phyloP scores from a whole-genome alignment of 768 basidiomycete species.

The Hypsizygus marmoreus region DNA sequence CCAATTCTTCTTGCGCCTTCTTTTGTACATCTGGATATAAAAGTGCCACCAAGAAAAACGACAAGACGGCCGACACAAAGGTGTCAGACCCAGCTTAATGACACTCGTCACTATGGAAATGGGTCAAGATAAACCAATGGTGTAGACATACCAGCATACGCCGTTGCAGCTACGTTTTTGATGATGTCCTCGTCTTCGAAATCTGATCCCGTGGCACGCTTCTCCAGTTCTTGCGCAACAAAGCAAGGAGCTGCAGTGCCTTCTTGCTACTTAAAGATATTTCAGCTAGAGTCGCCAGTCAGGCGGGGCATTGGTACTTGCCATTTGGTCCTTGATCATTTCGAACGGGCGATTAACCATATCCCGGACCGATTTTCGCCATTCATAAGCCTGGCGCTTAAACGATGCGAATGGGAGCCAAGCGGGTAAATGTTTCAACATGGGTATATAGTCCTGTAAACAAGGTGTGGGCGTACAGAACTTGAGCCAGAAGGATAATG shows the following conservation, averaged over 20 bases:
- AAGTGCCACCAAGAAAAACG: constrained; percentile 43
- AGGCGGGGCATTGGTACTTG: constrained; percentile 13
- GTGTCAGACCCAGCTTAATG: constrained; percentile 33
- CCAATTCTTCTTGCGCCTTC: constrained; percentile 39
- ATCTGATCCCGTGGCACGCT: constrained; percentile 21
- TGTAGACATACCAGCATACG: constrained; percentile 37
- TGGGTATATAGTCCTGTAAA: constrained; percentile 31
- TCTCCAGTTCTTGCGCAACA: constrained; percentile 38
- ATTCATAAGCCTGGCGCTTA: constrained; percentile 37
- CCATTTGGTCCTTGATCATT: constrained; percentile 38
- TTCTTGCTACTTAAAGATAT: constrained; percentile 17
- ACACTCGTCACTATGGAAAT: background rate
- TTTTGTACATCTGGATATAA: constrained; percentile 40
- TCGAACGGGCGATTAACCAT: constrained; percentile 43
- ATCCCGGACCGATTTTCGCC: constrained; percentile 31
- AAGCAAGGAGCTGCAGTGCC: constrained; percentile 35
- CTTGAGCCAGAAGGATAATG: background rate
- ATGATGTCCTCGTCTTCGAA: constrained; percentile 35
- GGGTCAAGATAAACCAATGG: background rate
- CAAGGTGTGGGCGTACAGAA: background rate
- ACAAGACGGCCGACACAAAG: constrained; percentile 36
- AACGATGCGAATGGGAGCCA: constrained; percentile 46
- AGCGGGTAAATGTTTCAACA: constrained; percentile 40
- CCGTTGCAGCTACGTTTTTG: constrained; percentile 44
- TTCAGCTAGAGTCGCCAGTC: background rate